Evolutionary conservation across 176 grass and related monocot species (phyloP), one percentile per base, ranked within the genome.

Genomic region (Raddia distichophylla): DNA sequence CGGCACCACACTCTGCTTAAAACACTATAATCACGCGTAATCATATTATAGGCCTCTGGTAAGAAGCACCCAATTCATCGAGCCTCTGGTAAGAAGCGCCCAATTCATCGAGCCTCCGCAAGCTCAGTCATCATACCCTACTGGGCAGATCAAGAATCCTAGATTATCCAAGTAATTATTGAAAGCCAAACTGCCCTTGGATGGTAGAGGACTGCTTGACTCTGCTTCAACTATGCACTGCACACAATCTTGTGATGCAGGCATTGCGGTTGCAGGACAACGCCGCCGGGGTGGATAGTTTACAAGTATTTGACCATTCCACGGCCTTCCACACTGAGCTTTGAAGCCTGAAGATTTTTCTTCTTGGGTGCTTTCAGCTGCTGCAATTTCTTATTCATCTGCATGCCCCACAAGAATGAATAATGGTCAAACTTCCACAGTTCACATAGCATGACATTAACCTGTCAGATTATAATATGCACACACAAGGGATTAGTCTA

Each of bases 381-480:
- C 82, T 91, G 93, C 69, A 99, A 27, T 82, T 95, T 99, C 87
- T 93, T 99, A 77, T 93, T 91, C 91, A 98, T 95, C 96, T 98
- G 86, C 80, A 82, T 18, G 0, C 14, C 54, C 65, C 56, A 49
- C 17, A 83, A 64, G 46, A 86, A 52, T 3, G 37, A 66, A 75
- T 3, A 13, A 10, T 13, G 5, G 5, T 54, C 43, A 22, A 45
- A n/a, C 19, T 73, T 61, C 13, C 48, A 64, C 17, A 80, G 15
- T 37, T 13, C 37, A 65, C 50, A 73, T 66, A 67, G 52, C 15
- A 76, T 60, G 44, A 6, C 33, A 33, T 8, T 8, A 74, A 67
- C 17, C 67, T 34, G 4, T 47, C 11, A 86, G 40, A 50, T 83
- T 10, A 77, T 15, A 57, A 65, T 44, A 69, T 5, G 27, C n/a